Conservation (phyloP, 106 monocot species). For the Dendrobium huoshanense region DNA sequence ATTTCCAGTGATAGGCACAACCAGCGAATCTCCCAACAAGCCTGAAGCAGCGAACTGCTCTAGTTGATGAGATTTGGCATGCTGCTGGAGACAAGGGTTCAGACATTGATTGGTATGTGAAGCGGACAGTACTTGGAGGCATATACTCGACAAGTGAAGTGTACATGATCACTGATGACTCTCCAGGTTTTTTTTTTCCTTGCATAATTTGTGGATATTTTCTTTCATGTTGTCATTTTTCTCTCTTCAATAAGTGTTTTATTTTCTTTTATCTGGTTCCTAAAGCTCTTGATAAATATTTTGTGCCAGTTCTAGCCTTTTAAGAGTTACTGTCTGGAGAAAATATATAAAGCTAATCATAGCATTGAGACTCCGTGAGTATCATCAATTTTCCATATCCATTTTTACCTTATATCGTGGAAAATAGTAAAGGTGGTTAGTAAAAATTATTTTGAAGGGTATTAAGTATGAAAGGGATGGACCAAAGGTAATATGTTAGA, state of each 20-base stretch:
- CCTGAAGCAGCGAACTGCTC: constrained; percentile 74
- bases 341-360: too few species aligned
- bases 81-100: constrained; percentile 63
- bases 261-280: neutral
- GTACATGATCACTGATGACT: constrained; percentile 85
- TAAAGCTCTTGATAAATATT: neutral
- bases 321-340: too few species aligned
- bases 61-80: constrained; percentile 98
- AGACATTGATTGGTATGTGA: constrained; percentile 92
- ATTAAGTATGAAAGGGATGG: too few species aligned
- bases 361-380: neutral
- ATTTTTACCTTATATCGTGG: neutral
- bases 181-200: constrained; percentile 52
- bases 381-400: neutral
- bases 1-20: constrained; percentile 44
- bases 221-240: neutral
- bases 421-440: neutral
- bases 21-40: constrained; percentile 67
- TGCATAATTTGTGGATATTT: neutral
- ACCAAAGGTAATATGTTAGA: too few species aligned
- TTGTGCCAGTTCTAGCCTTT: neutral
- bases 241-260: neutral
- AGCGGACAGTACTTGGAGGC: constrained; percentile 77
- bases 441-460: too few species aligned
- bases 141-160: constrained; percentile 87